phyloP scores from a whole-genome alignment of 345 rosid species.

The Gossypium stocksii region DNA sequence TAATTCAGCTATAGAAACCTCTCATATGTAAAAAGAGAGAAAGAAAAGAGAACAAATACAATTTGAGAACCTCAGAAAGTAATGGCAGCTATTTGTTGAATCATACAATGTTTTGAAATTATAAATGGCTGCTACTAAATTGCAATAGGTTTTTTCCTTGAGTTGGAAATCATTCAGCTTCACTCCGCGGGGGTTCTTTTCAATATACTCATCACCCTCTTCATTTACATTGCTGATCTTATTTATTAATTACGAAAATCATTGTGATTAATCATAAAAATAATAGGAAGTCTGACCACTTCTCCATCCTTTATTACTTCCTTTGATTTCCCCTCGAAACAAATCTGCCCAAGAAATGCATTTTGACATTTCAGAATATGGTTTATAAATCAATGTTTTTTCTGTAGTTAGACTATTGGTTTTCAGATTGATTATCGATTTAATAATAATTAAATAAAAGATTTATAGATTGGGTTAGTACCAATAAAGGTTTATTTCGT shows the following conservation, averaged over 20 bases:
- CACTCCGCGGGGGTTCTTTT: too few relatives aligned
- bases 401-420: too few relatives aligned
- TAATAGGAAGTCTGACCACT: too few relatives aligned
- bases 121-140: conserved; percentile 15
- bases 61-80: conserved; percentile 17
- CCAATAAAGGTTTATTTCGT: too few relatives aligned
- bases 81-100: conserved; percentile 18
- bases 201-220: background rate
- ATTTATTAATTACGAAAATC: background rate
- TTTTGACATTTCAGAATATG: too few relatives aligned
- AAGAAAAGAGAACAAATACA: conserved; percentile 13
- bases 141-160: background rate
- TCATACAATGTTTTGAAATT: conserved; percentile 18
- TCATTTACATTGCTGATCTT: background rate
- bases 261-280: too few relatives aligned
- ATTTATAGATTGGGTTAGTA: too few relatives aligned
- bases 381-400: too few relatives aligned
- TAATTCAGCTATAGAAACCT: conserved; percentile 14
- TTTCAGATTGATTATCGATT: too few relatives aligned
- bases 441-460: too few relatives aligned
- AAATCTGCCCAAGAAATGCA: too few relatives aligned
- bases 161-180: background rate
- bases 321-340: too few relatives aligned
- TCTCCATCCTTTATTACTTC: background rate
- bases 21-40: conserved; percentile 21